phyloP scores from a whole-genome alignment of 768 basidiomycete species.

The Trametes sanguinea region DNA sequence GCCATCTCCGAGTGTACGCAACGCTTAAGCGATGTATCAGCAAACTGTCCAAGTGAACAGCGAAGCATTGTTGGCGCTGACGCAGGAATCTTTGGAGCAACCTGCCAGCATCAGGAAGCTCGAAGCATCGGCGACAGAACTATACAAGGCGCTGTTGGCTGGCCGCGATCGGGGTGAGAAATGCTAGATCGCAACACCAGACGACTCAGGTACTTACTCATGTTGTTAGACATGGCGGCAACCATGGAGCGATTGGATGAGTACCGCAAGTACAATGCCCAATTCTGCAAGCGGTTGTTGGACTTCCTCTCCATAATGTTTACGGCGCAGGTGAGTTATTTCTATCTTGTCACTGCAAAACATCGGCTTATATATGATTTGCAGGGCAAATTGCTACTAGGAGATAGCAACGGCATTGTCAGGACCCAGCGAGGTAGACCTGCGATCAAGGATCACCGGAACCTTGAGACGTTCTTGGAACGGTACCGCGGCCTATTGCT shows the following conservation, averaged over 20 bases:
- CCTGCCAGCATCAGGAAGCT: conserved; percentile 70
- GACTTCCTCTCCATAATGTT: conserved; percentile 94
- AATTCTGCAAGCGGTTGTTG: conserved; percentile 90
- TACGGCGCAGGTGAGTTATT: conserved; percentile 71
- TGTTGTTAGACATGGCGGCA: conserved; percentile 87
- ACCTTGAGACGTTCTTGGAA: conserved; percentile 81
- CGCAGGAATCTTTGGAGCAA: conserved; percentile 89
- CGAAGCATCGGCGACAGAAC: conserved; percentile 79
- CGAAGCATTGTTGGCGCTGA: conserved; percentile 70
- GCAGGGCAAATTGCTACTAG: conserved; percentile 69
- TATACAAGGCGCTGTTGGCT: conserved; percentile 95
- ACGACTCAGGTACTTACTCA: neutral
- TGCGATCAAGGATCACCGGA: conserved; percentile 60
- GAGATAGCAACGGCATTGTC: conserved; percentile 58
- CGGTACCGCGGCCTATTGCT: conserved; percentile 88
- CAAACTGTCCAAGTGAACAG: conserved; percentile 93
- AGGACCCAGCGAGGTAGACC: conserved; percentile 48
- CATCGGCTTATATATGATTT: neutral
- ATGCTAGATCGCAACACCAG: neutral
- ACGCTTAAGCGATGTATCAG: conserved; percentile 40
- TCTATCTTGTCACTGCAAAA: too few relatives aligned
- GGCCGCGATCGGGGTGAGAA: conserved; percentile 80
- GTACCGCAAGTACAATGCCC: conserved; percentile 84
- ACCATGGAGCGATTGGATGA: conserved; percentile 92
- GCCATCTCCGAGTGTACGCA: neutral